A percentile compares a stretch with the other conserved stretches of the same genome.
Evolutionary conservation across 805 yeast genomes (phyloP).

Genomic region (Pichia insulana): DNA sequence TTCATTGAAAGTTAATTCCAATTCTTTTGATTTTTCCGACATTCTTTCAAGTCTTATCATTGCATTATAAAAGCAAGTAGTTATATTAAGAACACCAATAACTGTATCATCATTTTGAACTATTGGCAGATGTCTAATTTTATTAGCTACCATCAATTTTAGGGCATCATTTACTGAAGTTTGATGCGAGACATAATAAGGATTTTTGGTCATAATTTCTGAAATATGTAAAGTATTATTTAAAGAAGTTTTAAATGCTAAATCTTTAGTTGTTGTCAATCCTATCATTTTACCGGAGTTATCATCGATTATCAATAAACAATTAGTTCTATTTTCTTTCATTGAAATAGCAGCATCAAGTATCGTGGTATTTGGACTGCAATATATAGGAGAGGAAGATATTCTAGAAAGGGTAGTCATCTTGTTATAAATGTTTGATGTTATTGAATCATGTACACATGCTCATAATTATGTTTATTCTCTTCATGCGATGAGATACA

Average conservation of each 20-base stretch:
- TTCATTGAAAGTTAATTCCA: constrained; percentile 25
- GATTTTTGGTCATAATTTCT: constrained; percentile 33
- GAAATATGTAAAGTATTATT: constrained; percentile 24
- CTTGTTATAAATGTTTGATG: too few species aligned
- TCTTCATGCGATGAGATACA: too few species aligned
- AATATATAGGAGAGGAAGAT: constrained; percentile 32
- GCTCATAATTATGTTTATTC: too few species aligned
- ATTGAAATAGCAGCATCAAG: constrained; percentile 28
- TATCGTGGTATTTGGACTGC: constrained; percentile 27
- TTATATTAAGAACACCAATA: constrained; percentile 37
- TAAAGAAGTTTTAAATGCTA: constrained; percentile 36
- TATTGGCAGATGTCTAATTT: constrained; percentile 37
- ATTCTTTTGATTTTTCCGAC: constrained; percentile 29
- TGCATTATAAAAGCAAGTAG: constrained; percentile 39
- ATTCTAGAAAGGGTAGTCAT: constrained; percentile 17
- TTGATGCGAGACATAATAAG: constrained; percentile 28
- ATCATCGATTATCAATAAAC: constrained; percentile 30
- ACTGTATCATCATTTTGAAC: constrained; percentile 28
- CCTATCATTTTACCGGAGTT: constrained; percentile 28
- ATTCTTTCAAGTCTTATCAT: constrained; percentile 35
- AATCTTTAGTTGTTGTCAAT: constrained; percentile 36
- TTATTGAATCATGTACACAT: too few species aligned
- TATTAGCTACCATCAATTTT: constrained; percentile 32
- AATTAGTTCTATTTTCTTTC: constrained; percentile 33
- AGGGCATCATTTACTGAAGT: constrained; percentile 36